Evolutionary conservation across 805 yeast genomes (phyloP).

Genomic region (Lipomyces starkeyi): DNA sequence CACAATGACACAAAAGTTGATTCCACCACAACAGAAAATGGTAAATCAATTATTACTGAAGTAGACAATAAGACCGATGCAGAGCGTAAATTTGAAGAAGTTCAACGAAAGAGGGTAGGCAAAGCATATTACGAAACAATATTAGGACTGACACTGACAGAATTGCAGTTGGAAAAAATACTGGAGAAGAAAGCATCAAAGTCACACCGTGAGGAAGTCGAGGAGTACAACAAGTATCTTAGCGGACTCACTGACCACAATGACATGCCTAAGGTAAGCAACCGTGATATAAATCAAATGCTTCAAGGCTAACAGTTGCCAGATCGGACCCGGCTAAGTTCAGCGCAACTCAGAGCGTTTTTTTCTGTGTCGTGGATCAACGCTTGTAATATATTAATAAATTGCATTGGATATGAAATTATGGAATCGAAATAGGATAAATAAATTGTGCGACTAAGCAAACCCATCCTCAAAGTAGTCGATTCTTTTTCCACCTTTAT

Average conservation of each 20-base stretch:
- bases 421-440: background rate
- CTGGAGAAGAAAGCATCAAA: slow-evolving; percentile 38
- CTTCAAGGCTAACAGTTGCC: background rate
- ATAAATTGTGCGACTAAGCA: slow-evolving; percentile 55
- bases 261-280: slow-evolving; percentile 41
- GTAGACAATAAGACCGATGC: slow-evolving; percentile 34
- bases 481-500: slow-evolving; percentile 55
- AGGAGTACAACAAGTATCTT: slow-evolving; percentile 41
- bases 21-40: background rate
- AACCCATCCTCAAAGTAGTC: slow-evolving; percentile 78
- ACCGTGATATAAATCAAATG: background rate
- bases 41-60: background rate
- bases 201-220: slow-evolving; percentile 38
- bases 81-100: slow-evolving; percentile 38
- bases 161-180: slow-evolving; percentile 31
- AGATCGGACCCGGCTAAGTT: slow-evolving; percentile 33
- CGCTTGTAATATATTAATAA: background rate
- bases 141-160: background rate
- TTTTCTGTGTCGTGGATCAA: background rate
- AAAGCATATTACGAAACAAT: background rate
- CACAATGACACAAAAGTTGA: background rate
- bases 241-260: slow-evolving; percentile 40
- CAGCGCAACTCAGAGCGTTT: background rate
- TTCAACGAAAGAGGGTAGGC: slow-evolving; percentile 39
- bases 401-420: background rate